Conservation (phyloP, 768 basidiomycete species). For the Russula dissimulans region DNA sequence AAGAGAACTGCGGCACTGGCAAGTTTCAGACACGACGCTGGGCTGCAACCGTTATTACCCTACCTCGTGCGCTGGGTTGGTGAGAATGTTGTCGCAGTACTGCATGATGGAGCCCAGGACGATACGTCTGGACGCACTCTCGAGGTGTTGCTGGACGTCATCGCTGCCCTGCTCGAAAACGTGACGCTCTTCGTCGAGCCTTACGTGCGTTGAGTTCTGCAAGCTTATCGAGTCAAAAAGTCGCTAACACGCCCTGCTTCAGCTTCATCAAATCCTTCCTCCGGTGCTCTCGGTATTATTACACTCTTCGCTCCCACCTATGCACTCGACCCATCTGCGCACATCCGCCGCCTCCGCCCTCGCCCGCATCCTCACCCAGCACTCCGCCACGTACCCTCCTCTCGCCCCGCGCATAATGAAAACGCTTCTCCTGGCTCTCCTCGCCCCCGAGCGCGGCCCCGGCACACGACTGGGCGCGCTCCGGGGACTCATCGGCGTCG, state of each 20-base stretch:
- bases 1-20: conserved; percentile 87
- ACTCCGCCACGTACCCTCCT: conserved; percentile 83
- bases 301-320: conserved; percentile 71
- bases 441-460: conserved; percentile 58
- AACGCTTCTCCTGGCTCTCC: conserved; percentile 80
- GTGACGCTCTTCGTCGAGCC: conserved; percentile 89
- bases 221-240: neutral
- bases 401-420: conserved; percentile 88
- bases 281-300: conserved; percentile 87
- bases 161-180: conserved; percentile 80
- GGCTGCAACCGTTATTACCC: conserved; percentile 82
- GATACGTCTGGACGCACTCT: conserved; percentile 64
- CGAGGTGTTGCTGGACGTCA: conserved; percentile 76
- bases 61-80: conserved; percentile 94
- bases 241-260: neutral
- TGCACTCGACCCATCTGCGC: conserved; percentile 64
- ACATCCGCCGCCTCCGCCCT: conserved; percentile 78
- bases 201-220: conserved; percentile 48
- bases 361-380: conserved; percentile 68
- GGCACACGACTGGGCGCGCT: conserved; percentile 88
- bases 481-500: conserved; percentile 75
- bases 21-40: conserved; percentile 82
- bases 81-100: conserved; percentile 67
- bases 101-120: conserved; percentile 40
- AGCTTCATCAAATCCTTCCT: conserved; percentile 95